Percentiles rank a stretch among this genome's conserved stretches.
Conservation (phyloP, 1,139 yeast species). For the Magnusiomyces starmeri region DNA sequence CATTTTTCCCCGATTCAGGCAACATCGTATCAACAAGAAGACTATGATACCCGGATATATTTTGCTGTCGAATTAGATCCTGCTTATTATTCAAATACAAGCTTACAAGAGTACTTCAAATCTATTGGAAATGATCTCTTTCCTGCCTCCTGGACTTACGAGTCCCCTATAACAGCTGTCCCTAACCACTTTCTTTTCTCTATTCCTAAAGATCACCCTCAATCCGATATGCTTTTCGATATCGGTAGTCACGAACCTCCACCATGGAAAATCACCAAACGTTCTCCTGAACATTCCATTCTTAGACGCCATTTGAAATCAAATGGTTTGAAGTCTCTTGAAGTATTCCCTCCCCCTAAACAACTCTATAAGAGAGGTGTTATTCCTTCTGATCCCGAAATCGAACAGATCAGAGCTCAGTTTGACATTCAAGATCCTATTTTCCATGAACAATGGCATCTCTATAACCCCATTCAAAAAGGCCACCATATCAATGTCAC, state of each 20-base stretch:
- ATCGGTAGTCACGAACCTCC: conserved; percentile 4
- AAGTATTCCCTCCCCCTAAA: conserved; percentile 1
- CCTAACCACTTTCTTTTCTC: conserved; percentile 33
- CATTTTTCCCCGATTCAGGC: too few relatives aligned
- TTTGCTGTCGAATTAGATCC: conserved; percentile 29
- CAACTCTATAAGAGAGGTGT: conserved; percentile 5
- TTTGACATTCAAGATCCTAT: conserved; percentile 72
- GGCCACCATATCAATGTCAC: conserved; percentile 85
- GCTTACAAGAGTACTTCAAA: conserved; percentile 13
- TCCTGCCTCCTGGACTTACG: conserved; percentile 25
- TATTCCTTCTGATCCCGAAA: conserved; percentile 14
- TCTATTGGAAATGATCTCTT: not conserved
- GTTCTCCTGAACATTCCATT: not conserved
- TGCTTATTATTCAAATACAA: conserved; percentile 14
- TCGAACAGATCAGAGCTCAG: conserved; percentile 17
- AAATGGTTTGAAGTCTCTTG: conserved; percentile 3
- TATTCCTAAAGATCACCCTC: conserved; percentile 18
- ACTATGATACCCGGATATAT: conserved; percentile 20
- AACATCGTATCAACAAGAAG: conserved; percentile 10
- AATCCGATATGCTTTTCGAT: conserved; percentile 9
- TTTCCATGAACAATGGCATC: conserved; percentile 84
- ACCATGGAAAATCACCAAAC: not conserved
- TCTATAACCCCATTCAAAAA: conserved; percentile 60
- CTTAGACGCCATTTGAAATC: not conserved
- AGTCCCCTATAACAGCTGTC: conserved; percentile 30